phyloP scores from a whole-genome alignment of 768 basidiomycete genomes.

The Podaxis sp. region DNA sequence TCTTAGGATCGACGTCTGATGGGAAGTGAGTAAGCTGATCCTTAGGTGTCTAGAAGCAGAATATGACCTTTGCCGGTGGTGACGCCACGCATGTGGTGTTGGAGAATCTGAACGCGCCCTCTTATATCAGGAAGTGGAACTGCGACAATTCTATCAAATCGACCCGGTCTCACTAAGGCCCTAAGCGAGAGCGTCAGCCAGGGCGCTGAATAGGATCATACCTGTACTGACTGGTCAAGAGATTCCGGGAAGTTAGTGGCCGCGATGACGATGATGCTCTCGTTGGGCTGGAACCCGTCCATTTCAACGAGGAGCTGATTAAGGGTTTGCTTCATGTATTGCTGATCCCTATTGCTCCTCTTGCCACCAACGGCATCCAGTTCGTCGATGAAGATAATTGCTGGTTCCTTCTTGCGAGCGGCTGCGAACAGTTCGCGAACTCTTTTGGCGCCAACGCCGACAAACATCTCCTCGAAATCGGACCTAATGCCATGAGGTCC shows the following conservation, averaged over 20 bases:
- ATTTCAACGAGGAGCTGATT: slow-evolving; percentile 97
- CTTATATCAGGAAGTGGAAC: slow-evolving; percentile 95
- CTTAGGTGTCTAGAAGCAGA: slow-evolving; percentile 8
- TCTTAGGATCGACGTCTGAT: slow-evolving; percentile 77
- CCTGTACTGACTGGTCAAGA: slow-evolving; percentile 72
- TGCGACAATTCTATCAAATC: slow-evolving; percentile 91
- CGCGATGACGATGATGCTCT: slow-evolving; percentile 94
- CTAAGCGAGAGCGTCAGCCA: slow-evolving; percentile 37
- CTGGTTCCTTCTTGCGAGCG: slow-evolving; percentile 91
- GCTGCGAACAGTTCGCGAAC: slow-evolving; percentile 93
- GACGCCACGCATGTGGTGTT: slow-evolving; percentile 88
- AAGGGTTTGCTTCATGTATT: slow-evolving; percentile 91
- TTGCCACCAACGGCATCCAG: slow-evolving; percentile 93
- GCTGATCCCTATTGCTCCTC: slow-evolving; percentile 79
- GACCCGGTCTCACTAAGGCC: slow-evolving; percentile 92
- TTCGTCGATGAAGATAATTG: slow-evolving; percentile 99
- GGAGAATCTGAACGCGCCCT: slow-evolving; percentile 89
- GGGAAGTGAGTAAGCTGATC: slow-evolving; percentile 17
- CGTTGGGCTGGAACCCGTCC: slow-evolving; percentile 92
- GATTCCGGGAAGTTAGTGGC: slow-evolving; percentile 98
- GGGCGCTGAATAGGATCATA: slow-evolving; percentile 3
- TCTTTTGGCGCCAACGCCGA: slow-evolving; percentile 92
- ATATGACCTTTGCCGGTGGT: slow-evolving; percentile 52
- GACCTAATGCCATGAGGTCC: slow-evolving; percentile 45
- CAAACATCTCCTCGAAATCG: slow-evolving; percentile 98